Conservation (phyloP, 2,329 filamentous ascomycete genomes). For the Botrytis elliptica region DNA sequence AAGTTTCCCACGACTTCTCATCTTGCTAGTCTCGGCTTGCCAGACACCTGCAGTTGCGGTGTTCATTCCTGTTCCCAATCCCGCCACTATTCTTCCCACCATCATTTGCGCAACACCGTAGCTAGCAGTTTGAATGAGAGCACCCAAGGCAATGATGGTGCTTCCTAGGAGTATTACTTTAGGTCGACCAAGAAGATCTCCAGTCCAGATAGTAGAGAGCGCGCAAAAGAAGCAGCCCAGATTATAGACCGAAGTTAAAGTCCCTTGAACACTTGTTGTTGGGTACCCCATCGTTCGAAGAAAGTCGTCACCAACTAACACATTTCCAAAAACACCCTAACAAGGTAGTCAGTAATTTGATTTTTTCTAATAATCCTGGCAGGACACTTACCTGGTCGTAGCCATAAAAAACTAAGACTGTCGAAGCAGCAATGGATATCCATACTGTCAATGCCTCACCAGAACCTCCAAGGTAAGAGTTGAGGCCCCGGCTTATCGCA, state of each 20-base stretch:
- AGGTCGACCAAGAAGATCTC: constrained; percentile 57
- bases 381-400: constrained; percentile 41
- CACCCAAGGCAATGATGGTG: constrained; percentile 56
- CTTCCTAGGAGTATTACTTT: constrained; percentile 56
- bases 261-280: constrained; percentile 15
- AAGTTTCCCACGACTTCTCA: constrained; percentile 57
- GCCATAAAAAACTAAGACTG: constrained; percentile 51
- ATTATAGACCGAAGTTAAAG: constrained; percentile 36
- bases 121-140: constrained; percentile 44
- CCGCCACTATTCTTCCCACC: constrained; percentile 49
- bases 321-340: constrained; percentile 40
- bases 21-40: constrained; percentile 58
- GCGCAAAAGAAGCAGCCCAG: constrained; percentile 50
- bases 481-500: too few relatives aligned
- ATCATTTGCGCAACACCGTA: constrained; percentile 54
- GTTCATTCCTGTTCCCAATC: constrained; percentile 52
- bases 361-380: not conserved
- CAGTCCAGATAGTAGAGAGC: constrained; percentile 37
- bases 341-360: not conserved
- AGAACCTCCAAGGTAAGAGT: constrained; percentile 51
- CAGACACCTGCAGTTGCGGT: constrained; percentile 54
- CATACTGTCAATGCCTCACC: constrained; percentile 51
- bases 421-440: constrained; percentile 52
- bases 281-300: constrained; percentile 39
- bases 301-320: constrained; percentile 48